Base-by-base conservation (phyloP, 1,284 basidiomycete genomes). In the Xerocomus minutiporus region DNA sequence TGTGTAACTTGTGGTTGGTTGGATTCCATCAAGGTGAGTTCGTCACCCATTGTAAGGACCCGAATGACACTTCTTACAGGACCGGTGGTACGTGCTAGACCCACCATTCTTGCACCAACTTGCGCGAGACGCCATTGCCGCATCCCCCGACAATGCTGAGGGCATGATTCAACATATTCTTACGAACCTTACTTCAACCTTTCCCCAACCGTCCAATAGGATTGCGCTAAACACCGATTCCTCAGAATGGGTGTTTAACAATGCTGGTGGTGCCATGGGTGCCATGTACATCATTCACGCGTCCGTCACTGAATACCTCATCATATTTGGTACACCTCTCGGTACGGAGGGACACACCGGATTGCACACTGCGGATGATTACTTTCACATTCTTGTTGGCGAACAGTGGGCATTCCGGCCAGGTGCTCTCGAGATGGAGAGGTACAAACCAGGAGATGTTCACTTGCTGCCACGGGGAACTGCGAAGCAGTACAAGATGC, bases 261-360 rank as follows among this genome's bases (percentile, higher is more conserved):
- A 99, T 66, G 96, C 96, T 1, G 96, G 95, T 17, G 96, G 97
- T 50, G 96, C 97, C 1, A 99, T 98, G 96, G 96, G 92, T 42
- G 86, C 87, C 42, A 98, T 99, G 96, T 97, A 93, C 72, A 82
- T 98, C 72, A 90, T 99, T 59, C 95, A 97, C 66, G 92, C 94
- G 15, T 88, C 83, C 71, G 86, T 97, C 63, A 95, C 93, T 8
- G 93, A 96, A 77, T 92, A 94, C 75, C 82, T 96, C 65, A 91
- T 91, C 67, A 88, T 99, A 65, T 99, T 99, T 62, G 96, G 96
- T 4, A 95, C 93, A 0, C 93, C 95, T 0, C 77, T 97, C 8
- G 96, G 96, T 12, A 99, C 96, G 2, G 96, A 99, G 72, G 96
- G 96, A 5, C 97, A 99, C 71, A 84, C 86, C 5, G 96, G 96